Percentiles rank a stretch among this genome's conserved stretches.
These are phyloP conservation scores for Solanum hybrid DNA, from an alignment of 305 asterid genomes.

Conservation along the genomic window DNA sequence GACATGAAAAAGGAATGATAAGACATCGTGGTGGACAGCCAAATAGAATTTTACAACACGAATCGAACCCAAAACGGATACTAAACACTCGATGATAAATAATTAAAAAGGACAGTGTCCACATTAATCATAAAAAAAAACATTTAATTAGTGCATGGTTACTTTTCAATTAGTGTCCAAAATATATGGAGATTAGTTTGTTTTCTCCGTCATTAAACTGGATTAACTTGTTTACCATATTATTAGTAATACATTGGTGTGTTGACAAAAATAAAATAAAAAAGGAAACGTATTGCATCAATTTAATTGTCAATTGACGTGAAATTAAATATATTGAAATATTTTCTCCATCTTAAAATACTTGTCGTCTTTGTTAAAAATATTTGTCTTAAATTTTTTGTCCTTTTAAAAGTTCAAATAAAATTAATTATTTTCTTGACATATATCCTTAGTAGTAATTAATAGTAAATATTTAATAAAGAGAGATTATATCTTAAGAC, in stretches of 20 bases:
- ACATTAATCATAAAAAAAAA: neutral
- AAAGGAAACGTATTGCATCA: neutral
- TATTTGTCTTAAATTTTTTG: neutral
- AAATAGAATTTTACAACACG: neutral
- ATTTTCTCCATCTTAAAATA: neutral
- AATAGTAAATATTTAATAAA: neutral
- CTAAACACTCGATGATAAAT: neutral
- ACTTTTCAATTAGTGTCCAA: neutral
- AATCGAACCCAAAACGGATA: too few species aligned
- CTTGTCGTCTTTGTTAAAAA: neutral
- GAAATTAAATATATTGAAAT: neutral
- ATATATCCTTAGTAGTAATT: neutral
- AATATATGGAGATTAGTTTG: neutral
- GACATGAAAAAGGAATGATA: neutral
- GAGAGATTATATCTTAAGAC: neutral
- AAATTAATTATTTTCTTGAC: neutral
- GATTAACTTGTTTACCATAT: conserved; percentile 1
- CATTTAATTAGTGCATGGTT: neutral
- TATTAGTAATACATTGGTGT: neutral
- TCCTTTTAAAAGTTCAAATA: neutral
- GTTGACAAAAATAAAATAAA: neutral
- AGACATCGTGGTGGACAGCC: neutral
- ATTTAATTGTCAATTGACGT: neutral
- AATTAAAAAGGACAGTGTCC: neutral
- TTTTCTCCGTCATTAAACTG: conserved; percentile 1